A percentile compares a stretch with the other conserved stretches of the same genome.
phyloP scores from a whole-genome alignment of 2,329 filamentous ascomycete species.

The Talaromyces funiculosus region DNA sequence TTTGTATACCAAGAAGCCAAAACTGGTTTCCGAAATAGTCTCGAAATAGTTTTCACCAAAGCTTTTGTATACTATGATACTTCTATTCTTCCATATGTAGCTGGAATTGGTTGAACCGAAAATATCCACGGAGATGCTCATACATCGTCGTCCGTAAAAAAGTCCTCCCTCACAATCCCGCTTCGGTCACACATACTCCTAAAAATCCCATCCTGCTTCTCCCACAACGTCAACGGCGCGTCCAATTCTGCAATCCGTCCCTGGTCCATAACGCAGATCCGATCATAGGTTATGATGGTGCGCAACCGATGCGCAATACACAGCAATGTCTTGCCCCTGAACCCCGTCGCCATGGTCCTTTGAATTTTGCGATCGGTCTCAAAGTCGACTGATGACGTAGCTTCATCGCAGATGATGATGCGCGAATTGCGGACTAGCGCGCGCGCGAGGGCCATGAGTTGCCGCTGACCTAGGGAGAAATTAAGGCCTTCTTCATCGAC shows the following conservation, averaged over 20 bases:
- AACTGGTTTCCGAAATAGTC: neutral
- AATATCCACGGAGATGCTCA: neutral
- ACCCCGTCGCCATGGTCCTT: conserved; percentile 74
- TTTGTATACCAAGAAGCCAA: neutral
- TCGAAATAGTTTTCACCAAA: neutral
- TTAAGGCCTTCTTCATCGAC: conserved; percentile 96
- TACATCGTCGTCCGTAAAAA: conserved; percentile 18
- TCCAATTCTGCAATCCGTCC: conserved; percentile 84
- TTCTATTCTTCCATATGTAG: neutral
- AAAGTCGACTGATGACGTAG: conserved; percentile 88
- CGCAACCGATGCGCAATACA: conserved; percentile 90
- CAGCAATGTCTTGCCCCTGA: conserved; percentile 78
- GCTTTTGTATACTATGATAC: neutral
- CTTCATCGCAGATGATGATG: conserved; percentile 97
- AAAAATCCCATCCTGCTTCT: conserved; percentile 66
- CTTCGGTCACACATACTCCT: conserved; percentile 83
- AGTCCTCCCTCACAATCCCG: conserved; percentile 56
- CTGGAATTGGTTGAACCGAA: neutral
- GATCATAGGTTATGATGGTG: conserved; percentile 90
- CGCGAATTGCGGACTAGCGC: conserved; percentile 80
- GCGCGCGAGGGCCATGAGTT: conserved; percentile 88
- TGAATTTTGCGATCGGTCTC: conserved; percentile 97
- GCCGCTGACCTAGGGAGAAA: conserved; percentile 89
- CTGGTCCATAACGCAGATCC: conserved; percentile 93
- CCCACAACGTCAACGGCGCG: conserved; percentile 67